Percentiles rank a stretch among this genome's conserved stretches.
These are phyloP conservation scores for Acacia concinna DNA, from an alignment of 331 rosid species.

Conservation along the genomic window DNA sequence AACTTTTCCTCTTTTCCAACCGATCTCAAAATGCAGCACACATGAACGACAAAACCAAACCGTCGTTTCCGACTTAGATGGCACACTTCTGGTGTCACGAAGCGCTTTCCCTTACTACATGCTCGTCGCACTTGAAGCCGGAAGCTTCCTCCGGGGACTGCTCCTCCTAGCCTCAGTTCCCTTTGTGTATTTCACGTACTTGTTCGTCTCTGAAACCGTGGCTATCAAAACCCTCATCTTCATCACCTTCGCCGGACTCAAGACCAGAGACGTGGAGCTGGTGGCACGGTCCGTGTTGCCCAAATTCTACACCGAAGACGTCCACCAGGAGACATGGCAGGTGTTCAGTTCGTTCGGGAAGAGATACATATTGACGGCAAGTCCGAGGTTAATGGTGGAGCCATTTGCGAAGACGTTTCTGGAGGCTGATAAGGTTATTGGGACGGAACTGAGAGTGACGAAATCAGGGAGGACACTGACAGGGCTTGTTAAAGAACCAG, in stretches of 20 bases:
- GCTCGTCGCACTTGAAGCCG: not conserved
- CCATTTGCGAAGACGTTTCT: not conserved
- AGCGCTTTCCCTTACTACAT: not conserved
- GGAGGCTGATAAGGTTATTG: not conserved
- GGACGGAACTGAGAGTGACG: not conserved
- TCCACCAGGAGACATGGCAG: not conserved
- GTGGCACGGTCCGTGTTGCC: conserved; percentile 56
- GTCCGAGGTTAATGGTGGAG: not conserved
- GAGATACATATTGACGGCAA: not conserved
- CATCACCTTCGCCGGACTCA: conserved; percentile 65
- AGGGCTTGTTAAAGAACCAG: not conserved
- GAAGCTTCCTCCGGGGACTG: not conserved
- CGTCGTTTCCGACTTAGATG: not conserved
- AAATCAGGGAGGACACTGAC: conserved; percentile 45
- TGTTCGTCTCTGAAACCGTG: conserved; percentile 51
- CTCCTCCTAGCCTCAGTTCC: conserved; percentile 48
- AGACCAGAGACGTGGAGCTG: conserved; percentile 59
- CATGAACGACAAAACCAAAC: not conserved
- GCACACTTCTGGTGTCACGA: not conserved
- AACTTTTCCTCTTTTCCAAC: not conserved
- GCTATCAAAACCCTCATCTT: conserved; percentile 67
- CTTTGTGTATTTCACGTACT: conserved; percentile 57
- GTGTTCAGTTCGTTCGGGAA: not conserved
- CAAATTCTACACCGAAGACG: not conserved
- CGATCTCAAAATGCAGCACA: not conserved